phyloP scores from a whole-genome alignment of 345 rosid genomes.

The Bretschneidera sinensis region DNA sequence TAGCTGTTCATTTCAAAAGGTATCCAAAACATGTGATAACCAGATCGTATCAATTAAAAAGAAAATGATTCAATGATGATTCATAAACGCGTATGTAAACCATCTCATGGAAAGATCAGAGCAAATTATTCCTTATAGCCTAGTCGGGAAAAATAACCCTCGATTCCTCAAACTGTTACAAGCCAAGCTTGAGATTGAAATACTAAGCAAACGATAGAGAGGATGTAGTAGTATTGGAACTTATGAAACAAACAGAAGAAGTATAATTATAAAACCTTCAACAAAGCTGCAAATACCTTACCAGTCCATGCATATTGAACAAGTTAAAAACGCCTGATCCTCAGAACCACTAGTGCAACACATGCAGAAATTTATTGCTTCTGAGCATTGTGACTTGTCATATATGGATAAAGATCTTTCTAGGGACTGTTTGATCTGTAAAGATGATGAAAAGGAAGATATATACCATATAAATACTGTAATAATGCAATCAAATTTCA shows the following conservation, averaged over 20 bases:
- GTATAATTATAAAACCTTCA: not conserved
- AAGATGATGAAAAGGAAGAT: constrained; percentile 11
- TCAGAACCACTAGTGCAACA: constrained; percentile 33
- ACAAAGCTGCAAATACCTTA: constrained; percentile 28
- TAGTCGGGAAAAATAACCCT: too few species aligned
- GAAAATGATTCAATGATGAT: not conserved
- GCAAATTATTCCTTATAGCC: too few species aligned
- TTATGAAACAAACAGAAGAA: not conserved
- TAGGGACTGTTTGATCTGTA: constrained; percentile 49
- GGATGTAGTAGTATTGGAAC: too few species aligned
- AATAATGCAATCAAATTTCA: constrained; percentile 1
- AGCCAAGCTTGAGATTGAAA: not conserved
- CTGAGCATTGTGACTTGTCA: constrained; percentile 31
- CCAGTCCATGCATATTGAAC: constrained; percentile 57
- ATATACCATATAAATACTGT: constrained; percentile 1
- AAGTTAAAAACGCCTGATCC: constrained; percentile 30
- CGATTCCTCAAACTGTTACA: too few species aligned
- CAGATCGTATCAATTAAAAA: not conserved
- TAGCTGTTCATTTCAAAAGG: constrained; percentile 44
- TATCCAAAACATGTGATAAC: constrained; percentile 10
- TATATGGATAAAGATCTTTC: constrained; percentile 41
- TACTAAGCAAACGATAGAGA: not conserved
- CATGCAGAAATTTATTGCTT: constrained; percentile 26
- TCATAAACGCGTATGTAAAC: too few species aligned
- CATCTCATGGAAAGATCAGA: too few species aligned